Evolutionary conservation across 169 alveolate genomes (phyloP), one percentile per base, ranked within the genome.

Genomic region (Eimeria maxima): DNA sequence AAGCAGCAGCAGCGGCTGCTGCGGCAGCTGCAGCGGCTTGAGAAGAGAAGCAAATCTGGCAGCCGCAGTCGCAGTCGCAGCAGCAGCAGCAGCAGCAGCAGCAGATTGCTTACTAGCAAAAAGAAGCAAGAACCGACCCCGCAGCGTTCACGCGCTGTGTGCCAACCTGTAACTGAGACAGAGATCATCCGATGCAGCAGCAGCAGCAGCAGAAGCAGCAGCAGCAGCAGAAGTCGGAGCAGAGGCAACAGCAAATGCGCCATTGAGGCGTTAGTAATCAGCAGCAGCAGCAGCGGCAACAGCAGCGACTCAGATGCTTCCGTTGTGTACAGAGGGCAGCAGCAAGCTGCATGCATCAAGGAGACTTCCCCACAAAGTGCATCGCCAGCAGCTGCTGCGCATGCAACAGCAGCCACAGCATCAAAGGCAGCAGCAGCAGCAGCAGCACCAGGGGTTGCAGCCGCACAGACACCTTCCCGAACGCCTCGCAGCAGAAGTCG

Each of bases 131-230:
- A 24, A 60, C 3, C 27, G n/a, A 18, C 69, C n/a, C 20, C 13
- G 69, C 13, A 20, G 80, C 80, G 24, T 20, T 18, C 27, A 7
- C 63, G 20, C 33, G 87, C 29, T 76, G 87, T 14, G 22, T 45
- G 60, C 47, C 13, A 57, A 76, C 87, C 63, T 11, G 63, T 22
- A 20, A 16, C 11, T 0, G 63, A 13, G 0, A 60, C 63, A 29
- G 87, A 76, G 27, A 76, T 38, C 47, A 29, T 76, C 16, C 57
- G 87, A 16, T 57, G 33, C 87, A 76, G 87, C 87, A 76, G 87
- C 87, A 76, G 87, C 63, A 76, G 87, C 87, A 71, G 81, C 81
- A 24, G 81, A 18, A 71, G 81, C 81, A 71, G 81, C 81, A 71
- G 81, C 38, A 76, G 87, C 87, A 76, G 47, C 27, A 45, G 87